Base-by-base conservation (phyloP, 2,329 filamentous ascomycete species). In the Aspergillus eucalypticola region DNA sequence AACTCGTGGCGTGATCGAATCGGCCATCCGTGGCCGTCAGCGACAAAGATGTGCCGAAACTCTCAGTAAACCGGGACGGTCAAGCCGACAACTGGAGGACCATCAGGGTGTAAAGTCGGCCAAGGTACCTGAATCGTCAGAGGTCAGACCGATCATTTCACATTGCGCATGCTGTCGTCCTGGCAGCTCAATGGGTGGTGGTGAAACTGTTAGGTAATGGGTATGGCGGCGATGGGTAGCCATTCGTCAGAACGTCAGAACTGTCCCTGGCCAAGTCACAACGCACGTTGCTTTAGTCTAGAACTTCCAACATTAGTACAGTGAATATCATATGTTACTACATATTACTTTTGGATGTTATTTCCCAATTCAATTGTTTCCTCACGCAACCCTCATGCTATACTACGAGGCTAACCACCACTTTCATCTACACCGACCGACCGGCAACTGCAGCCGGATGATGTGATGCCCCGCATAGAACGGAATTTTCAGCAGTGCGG, bases 181-280 rank as follows among this genome's bases (percentile, higher is more conserved):
- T 41, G 25, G 58, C 52, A 52, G 38, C 54, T 48, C 48, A 49
- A 50, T 50, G 38, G 39, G 46, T 44, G 57, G 46, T 27, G 38
- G 58, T 53, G 54, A 72, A 71, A 64, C 66, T 71, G 65, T 74
- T 74, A 74, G 67, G 72, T 74, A 73, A 74, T 73, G 64, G 61
- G 64, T 66, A 67, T 58, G 56, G 41, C 39, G 60, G 56, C 58
- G 56, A 21, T 41, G 52, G 54, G 58, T 61, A 53, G 56, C 66
- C 62, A 73, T 73, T 74, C 68, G 71, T 49, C 56, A 58, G 50
- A 44, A 52, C 57, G 60, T 27, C 32, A 35, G 51, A 58, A 44
- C 49, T 56, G 56, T 42, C 23, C 50, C 54, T 46, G 50, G 58
- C 51, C 53, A 41, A 27, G 23, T 50, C 15, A 57, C 59, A 54